Percentiles rank a stretch among this genome's conserved stretches.
These are phyloP conservation scores for Nakaseomyces delphensis DNA, from an alignment of 1,139 yeast species.

Conservation along the genomic window DNA sequence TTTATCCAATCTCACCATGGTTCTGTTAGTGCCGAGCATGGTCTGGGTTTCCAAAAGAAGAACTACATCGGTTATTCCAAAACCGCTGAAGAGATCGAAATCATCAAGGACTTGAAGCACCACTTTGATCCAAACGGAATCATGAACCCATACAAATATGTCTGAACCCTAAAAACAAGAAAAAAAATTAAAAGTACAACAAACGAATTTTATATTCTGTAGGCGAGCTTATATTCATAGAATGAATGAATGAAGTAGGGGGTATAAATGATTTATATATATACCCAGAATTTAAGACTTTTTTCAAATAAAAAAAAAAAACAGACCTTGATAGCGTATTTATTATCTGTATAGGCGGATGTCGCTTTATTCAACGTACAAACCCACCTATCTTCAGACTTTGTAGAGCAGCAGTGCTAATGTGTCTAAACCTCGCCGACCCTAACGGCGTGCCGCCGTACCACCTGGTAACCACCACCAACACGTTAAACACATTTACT, in stretches of 20 bases:
- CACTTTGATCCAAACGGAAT: slow-evolving; percentile 85
- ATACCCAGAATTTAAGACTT: no score
- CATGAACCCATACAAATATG: slow-evolving; percentile 86
- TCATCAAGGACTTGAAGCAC: slow-evolving; percentile 70
- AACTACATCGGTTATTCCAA: slow-evolving; percentile 73
- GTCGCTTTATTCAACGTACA: slow-evolving; percentile 14
- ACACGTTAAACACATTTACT: slow-evolving; percentile 40
- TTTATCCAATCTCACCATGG: slow-evolving; percentile 74
- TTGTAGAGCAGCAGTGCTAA: slow-evolving; percentile 44
- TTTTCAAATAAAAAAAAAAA: no score
- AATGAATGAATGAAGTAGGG: not conserved
- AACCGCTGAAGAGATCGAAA: slow-evolving; percentile 52
- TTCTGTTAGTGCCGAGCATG: slow-evolving; percentile 94
- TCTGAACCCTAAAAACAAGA: no score
- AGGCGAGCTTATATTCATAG: not conserved
- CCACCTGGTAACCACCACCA: slow-evolving; percentile 64
- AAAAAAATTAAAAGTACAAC: no score
- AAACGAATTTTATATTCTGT: not conserved
- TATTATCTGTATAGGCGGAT: no score
- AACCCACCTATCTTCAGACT: slow-evolving; percentile 29
- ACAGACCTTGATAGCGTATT: no score
- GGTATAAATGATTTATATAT: no score
- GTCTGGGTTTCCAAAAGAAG: slow-evolving; percentile 92
- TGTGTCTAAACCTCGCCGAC: slow-evolving; percentile 53
- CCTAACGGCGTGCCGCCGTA: slow-evolving; percentile 65